These are phyloP conservation scores for Priceomyces haplophilus DNA, from an alignment of 805 yeast species.

Conservation along the genomic window DNA sequence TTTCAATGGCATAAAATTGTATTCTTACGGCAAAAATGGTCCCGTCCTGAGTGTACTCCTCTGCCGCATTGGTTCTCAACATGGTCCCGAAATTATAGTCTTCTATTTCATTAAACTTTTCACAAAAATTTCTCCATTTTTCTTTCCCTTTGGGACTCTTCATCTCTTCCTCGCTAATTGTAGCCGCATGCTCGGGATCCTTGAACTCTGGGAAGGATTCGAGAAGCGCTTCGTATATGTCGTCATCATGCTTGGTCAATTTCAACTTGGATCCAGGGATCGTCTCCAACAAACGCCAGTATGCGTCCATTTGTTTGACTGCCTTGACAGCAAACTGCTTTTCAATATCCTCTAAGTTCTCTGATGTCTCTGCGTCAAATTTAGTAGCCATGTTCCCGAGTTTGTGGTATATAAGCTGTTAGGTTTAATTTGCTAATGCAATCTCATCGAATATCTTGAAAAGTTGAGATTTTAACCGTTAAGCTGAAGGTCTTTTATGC, in stretches of 20 bases:
- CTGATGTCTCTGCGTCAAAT: conserved; percentile 87
- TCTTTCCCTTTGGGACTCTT: conserved; percentile 77
- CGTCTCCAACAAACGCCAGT: conserved; percentile 76
- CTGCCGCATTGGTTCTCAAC: conserved; percentile 66
- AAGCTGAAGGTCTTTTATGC: too few relatives aligned
- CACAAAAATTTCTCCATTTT: conserved; percentile 87
- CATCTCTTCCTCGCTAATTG: conserved; percentile 73
- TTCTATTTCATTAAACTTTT: conserved; percentile 77
- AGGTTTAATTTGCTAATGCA: not conserved
- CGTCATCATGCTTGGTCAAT: conserved; percentile 70
- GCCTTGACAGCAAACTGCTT: conserved; percentile 98
- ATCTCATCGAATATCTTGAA: not conserved
- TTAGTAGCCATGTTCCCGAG: conserved; percentile 28
- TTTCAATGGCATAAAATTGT: conserved; percentile 93
- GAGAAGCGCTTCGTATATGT: conserved; percentile 56
- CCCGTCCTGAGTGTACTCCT: conserved; percentile 76
- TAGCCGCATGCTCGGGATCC: conserved; percentile 53
- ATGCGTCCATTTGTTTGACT: conserved; percentile 90
- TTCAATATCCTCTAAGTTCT: conserved; percentile 85
- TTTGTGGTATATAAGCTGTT: conserved; percentile 1
- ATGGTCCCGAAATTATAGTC: conserved; percentile 96
- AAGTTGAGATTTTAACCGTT: not conserved
- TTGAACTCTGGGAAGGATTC: conserved; percentile 86
- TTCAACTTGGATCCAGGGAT: conserved; percentile 78
- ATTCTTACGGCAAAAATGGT: conserved; percentile 90